Base-by-base conservation (phyloP, 768 basidiomycete species). In the Kwoniella heveanensis region DNA sequence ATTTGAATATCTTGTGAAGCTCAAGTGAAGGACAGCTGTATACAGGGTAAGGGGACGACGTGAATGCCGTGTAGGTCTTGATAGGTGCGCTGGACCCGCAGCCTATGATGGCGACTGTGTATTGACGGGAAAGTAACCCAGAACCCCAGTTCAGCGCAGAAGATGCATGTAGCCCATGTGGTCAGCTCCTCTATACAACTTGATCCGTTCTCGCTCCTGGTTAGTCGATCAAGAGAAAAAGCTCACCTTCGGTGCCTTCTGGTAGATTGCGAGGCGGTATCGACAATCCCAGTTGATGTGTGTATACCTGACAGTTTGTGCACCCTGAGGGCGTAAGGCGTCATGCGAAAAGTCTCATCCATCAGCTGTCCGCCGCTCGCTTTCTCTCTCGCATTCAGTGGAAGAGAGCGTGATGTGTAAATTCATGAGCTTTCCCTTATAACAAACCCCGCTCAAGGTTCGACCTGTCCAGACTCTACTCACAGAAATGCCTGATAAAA, bases 291-390 rank as follows among this genome's bases (percentile, higher is more conserved):
- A 68, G 24, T 27, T 64, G 60, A 36, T 47, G 32, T 4, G 65
- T 52, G 44, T 74, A 71, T 2, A 30, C 59, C 54, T 73, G 69
- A 62, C 72, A 73, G 32, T 60, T 70, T 1, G 54, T 56, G 54
- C 72, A 73, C 72, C 69, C 72, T 73, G 56, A 19, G 19, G 19
- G n/a, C n/a, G n/a, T n/a, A n/a, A n/a, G n/a, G n/a, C n/a, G n/a
- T n/a, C n/a, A n/a, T n/a, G n/a, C n/a, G n/a, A n/a, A n/a, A n/a
- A n/a, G n/a, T n/a, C n/a, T n/a, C 32, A 36, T 36, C 32, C 32
- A 7, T 36, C 32, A n/a, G n/a, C n/a, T n/a, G n/a, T n/a, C n/a
- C 32, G 32, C 32, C 32, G 32, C 13, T 36, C 32, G n/a, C n/a
- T n/a, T n/a, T n/a, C n/a, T n/a, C n/a, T n/a, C n/a, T n/a, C n/a